Evolutionary conservation across 495 filamentous ascomycete species (phyloP).

Genomic region (Lophiostoma macrostomum): DNA sequence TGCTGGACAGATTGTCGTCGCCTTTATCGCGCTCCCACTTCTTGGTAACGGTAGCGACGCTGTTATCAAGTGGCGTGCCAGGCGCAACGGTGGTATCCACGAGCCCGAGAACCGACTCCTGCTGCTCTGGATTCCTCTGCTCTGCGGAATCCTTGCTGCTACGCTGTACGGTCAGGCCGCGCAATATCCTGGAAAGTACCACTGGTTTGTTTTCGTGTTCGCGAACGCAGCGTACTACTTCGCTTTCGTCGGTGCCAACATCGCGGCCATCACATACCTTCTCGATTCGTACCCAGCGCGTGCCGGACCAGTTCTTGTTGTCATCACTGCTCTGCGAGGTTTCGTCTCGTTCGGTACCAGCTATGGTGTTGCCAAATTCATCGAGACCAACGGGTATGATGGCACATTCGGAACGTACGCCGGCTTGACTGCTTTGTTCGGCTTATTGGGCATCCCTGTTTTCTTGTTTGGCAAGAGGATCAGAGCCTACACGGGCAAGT

Average conservation of each 20-base stretch:
- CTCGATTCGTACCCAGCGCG: conserved; percentile 43
- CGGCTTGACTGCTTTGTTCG: conserved; percentile 23
- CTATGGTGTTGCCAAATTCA: conserved; percentile 24
- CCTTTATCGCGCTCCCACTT: conserved; percentile 40
- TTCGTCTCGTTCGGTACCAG: conserved; percentile 35
- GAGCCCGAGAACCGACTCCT: conserved; percentile 35
- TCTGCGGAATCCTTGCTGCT: conserved; percentile 37
- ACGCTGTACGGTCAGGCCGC: conserved; percentile 41
- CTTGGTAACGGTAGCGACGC: conserved; percentile 37
- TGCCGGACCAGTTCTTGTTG: conserved; percentile 41
- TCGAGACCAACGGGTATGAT: conserved; percentile 20
- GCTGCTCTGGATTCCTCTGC: conserved; percentile 38
- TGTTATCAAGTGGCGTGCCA: conserved; percentile 21
- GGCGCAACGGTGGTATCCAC: conserved; percentile 22
- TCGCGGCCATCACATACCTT: conserved; percentile 43
- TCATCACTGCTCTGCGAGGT: conserved; percentile 45
- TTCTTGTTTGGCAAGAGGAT: conserved; percentile 23
- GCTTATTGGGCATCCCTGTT: conserved; percentile 16
- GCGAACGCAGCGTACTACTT: conserved; percentile 42
- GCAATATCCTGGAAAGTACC: conserved; percentile 36
- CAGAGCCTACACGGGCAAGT: conserved; percentile 11
- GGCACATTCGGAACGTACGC: conserved; percentile 22
- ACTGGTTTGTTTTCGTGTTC: conserved; percentile 43
- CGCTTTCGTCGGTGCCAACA: conserved; percentile 43
- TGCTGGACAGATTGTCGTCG: conserved; percentile 38